Evolutionary conservation across 129 eudicot genomes (phyloP).

Genomic region (Chrysanthemum makinoi): DNA sequence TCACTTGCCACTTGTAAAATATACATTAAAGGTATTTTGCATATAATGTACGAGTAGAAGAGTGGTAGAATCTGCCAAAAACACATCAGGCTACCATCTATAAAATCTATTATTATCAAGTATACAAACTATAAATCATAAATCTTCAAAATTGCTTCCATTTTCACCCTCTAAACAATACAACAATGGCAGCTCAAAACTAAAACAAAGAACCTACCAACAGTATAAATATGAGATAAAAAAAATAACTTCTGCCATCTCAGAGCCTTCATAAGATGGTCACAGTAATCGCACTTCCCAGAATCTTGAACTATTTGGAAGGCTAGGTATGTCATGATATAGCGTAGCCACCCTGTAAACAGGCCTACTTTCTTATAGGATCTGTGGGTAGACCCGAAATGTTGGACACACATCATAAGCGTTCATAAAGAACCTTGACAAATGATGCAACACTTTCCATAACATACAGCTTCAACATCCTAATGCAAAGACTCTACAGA

Average conservation of each 20-base stretch:
- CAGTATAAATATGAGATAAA: background rate
- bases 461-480: conserved; percentile 5
- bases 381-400: background rate
- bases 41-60: too few relatives aligned
- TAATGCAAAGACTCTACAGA: conserved; percentile 30
- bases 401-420: background rate
- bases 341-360: background rate
- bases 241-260: conserved; percentile 8
- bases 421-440: background rate
- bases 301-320: background rate
- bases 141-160: background rate
- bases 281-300: background rate
- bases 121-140: background rate
- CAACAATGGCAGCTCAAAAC: conserved; percentile 19
- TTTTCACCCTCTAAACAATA: conserved; percentile 8
- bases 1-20: too few relatives aligned
- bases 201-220: conserved; percentile 11
- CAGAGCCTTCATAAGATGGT: background rate
- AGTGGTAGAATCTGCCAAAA: background rate
- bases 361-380: background rate
- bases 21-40: too few relatives aligned
- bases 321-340: background rate
- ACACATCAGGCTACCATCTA: background rate
- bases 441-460: conserved; percentile 2
- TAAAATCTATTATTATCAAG: conserved; percentile 2